These are phyloP conservation scores for Termitomyces sp. DNA, from an alignment of 768 basidiomycete species.

Conservation along the genomic window DNA sequence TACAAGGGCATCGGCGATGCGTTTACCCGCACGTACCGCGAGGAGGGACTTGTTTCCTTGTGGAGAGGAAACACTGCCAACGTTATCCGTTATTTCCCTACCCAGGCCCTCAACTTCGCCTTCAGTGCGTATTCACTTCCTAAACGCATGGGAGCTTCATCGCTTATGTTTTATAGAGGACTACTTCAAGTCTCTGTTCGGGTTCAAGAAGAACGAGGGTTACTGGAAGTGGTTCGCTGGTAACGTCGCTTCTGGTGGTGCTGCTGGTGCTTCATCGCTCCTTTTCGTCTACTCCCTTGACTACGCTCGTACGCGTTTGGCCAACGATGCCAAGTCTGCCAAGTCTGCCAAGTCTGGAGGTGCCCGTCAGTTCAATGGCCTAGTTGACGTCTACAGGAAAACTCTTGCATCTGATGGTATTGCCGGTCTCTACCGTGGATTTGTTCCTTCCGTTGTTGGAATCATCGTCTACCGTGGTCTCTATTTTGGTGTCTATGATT, in stretches of 20 bases:
- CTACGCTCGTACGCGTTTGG: constrained; percentile 98
- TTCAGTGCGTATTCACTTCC: constrained; percentile 69
- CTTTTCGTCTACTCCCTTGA: constrained; percentile 99
- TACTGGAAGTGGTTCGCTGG: constrained; percentile 99
- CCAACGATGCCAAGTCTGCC: constrained; percentile 96
- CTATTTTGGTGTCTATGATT: constrained; percentile 97
- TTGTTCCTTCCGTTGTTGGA: constrained; percentile 97
- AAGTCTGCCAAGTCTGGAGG: constrained; percentile 92
- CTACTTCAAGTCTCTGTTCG: constrained; percentile 98
- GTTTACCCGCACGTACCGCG: constrained; percentile 85
- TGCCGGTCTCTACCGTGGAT: constrained; percentile 99
- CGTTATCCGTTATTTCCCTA: constrained; percentile 99
- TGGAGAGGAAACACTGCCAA: constrained; percentile 99
- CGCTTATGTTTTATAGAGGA: constrained; percentile 58
- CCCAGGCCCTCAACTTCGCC: constrained; percentile 99
- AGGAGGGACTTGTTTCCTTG: constrained; percentile 92
- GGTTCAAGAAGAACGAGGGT: constrained; percentile 96
- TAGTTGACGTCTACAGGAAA: constrained; percentile 96
- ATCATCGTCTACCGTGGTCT: constrained; percentile 99
- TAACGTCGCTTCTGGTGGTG: constrained; percentile 98
- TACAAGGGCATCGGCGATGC: constrained; percentile 97
- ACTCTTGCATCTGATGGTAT: constrained; percentile 97
- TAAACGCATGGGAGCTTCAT: not conserved
- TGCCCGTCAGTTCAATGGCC: constrained; percentile 96
- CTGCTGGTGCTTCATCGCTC: constrained; percentile 96